phyloP scores from a whole-genome alignment of 345 rosid species.

The Linum usitatissimum region DNA sequence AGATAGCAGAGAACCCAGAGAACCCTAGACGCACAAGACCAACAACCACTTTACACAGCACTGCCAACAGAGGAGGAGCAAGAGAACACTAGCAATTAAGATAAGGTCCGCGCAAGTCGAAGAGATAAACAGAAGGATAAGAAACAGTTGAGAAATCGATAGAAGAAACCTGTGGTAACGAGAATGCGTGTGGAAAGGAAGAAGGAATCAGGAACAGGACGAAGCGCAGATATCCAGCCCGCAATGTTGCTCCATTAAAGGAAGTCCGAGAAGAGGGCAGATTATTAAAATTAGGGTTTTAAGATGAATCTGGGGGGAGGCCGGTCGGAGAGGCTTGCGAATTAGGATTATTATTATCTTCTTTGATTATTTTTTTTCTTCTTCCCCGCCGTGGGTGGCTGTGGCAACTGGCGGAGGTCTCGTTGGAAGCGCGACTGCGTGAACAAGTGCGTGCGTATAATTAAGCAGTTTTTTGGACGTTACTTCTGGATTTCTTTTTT shows the following conservation, averaged over 20 bases:
- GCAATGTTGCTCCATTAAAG: background rate
- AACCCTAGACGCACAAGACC: background rate
- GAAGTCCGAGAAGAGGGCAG: background rate
- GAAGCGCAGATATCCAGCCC: background rate
- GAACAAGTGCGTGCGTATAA: no score
- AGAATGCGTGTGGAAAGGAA: background rate
- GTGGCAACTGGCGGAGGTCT: no score
- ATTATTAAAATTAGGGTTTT: background rate
- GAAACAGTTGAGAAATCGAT: background rate
- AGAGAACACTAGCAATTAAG: background rate
- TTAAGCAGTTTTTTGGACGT: no score
- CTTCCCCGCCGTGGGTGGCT: no score
- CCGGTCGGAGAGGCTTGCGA: background rate
- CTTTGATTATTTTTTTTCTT: no score
- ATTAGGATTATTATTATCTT: no score
- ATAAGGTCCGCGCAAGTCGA: background rate
- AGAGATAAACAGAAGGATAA: background rate
- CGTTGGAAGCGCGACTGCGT: no score
- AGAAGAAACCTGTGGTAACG: background rate
- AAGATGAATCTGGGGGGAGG: background rate
- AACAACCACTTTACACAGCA: background rate
- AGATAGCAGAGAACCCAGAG: background rate
- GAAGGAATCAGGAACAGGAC: background rate
- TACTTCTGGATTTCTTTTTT: no score
- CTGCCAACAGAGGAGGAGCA: no score